A percentile compares a stretch with the other conserved stretches of the same genome.
Evolutionary conservation across 2,329 filamentous ascomycete species (phyloP).

Genomic region (Talaromyces marneffei): DNA sequence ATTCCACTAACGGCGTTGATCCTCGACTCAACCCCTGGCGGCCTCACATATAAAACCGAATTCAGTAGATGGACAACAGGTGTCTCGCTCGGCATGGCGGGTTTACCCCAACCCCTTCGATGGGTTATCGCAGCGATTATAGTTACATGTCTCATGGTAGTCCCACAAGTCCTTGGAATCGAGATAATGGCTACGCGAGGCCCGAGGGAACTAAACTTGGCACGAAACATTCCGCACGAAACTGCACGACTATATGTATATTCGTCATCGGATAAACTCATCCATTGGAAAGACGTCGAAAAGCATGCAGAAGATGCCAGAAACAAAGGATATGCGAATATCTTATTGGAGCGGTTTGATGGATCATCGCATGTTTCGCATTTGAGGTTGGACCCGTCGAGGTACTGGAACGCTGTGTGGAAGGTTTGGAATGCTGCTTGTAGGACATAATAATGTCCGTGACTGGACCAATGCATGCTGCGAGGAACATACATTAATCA

Average conservation of each 20-base stretch:
- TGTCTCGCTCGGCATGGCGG: not conserved
- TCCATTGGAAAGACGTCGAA: not conserved
- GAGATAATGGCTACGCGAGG: slow-evolving; percentile 5
- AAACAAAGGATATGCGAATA: not conserved
- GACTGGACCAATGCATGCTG: too few species aligned
- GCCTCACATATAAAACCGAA: slow-evolving; percentile 3
- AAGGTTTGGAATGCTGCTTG: slow-evolving; percentile 2
- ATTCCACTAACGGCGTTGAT: not conserved
- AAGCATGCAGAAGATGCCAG: not conserved
- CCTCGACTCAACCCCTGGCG: slow-evolving; percentile 7
- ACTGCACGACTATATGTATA: slow-evolving; percentile 6
- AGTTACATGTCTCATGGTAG: slow-evolving; percentile 2
- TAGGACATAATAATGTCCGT: not conserved
- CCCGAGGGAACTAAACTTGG: not conserved
- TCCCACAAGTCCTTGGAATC: slow-evolving; percentile 3
- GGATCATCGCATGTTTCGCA: slow-evolving; percentile 9
- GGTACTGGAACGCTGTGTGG: slow-evolving; percentile 10
- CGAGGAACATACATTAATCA: not conserved
- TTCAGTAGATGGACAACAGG: slow-evolving; percentile 4
- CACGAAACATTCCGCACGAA: not conserved
- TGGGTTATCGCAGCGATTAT: slow-evolving; percentile 2
- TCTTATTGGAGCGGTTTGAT: slow-evolving; percentile 2
- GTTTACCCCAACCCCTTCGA: not conserved
- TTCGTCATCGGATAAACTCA: slow-evolving; percentile 6
- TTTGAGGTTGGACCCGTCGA: slow-evolving; percentile 1